Percentiles rank a stretch among this genome's conserved stretches.
These are phyloP conservation scores for Mycosarcoma maydis DNA, from an alignment of 1,284 basidiomycete genomes.

Conservation along the genomic window DNA sequence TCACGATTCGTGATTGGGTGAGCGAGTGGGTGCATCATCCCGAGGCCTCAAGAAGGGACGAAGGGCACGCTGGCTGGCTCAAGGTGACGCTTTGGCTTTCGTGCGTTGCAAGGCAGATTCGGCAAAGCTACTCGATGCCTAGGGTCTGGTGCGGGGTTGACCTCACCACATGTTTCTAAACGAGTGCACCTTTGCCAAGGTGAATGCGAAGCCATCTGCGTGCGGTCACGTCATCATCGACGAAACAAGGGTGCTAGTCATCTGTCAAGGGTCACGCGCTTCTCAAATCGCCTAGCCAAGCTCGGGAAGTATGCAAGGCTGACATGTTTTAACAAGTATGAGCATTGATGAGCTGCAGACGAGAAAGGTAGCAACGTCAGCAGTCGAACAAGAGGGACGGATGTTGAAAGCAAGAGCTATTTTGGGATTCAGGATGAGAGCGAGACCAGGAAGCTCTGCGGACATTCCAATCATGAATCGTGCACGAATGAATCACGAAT, in stretches of 20 bases:
- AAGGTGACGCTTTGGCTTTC: background rate
- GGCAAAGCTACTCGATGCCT: background rate
- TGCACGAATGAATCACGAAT: background rate
- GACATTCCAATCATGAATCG: background rate
- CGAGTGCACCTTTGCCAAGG: no score
- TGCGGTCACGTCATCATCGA: constrained; percentile 2
- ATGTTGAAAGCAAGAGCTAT: background rate
- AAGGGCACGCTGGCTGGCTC: no score
- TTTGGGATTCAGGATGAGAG: background rate
- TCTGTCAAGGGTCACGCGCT: background rate
- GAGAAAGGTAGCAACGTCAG: no score
- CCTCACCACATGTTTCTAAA: no score
- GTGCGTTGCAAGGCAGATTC: background rate
- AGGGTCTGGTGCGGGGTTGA: background rate
- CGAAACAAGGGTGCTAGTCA: background rate
- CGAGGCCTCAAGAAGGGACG: no score
- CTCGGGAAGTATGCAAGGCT: background rate
- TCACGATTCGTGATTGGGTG: background rate
- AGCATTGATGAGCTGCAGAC: no score
- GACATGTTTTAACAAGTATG: background rate
- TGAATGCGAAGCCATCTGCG: background rate
- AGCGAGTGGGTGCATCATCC: no score
- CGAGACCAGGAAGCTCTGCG: background rate
- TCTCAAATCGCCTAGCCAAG: no score
- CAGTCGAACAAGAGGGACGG: background rate